Conservation (phyloP, 805 yeast genomes). For the Diddensiella santjacobensis region DNA sequence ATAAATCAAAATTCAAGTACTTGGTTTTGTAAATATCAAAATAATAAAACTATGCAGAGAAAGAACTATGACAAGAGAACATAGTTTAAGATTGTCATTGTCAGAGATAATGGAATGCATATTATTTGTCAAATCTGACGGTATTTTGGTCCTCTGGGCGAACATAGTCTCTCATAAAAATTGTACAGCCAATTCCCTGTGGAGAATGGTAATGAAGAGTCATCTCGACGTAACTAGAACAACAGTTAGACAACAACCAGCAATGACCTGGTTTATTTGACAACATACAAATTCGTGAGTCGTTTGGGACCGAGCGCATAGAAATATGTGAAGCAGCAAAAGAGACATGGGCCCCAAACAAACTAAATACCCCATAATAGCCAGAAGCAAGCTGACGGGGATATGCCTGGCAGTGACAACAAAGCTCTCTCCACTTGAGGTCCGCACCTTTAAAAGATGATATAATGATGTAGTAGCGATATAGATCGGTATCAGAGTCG, state of each 20-base stretch:
- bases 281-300: slow-evolving; percentile 65
- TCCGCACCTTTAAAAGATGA: slow-evolving; percentile 27
- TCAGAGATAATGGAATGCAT: too few relatives aligned
- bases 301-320: slow-evolving; percentile 57
- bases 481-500: slow-evolving; percentile 32
- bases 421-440: slow-evolving; percentile 24
- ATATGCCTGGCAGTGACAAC: slow-evolving; percentile 26
- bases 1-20: background rate
- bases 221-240: background rate
- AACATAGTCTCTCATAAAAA: slow-evolving; percentile 25
- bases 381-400: slow-evolving; percentile 50
- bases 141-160: slow-evolving; percentile 3
- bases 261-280: slow-evolving; percentile 6
- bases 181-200: slow-evolving; percentile 30
- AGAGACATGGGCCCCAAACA: slow-evolving; percentile 56
- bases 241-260: background rate
- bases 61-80: background rate
- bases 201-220: slow-evolving; percentile 33
- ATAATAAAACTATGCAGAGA: background rate
- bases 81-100: too few relatives aligned
- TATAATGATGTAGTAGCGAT: slow-evolving; percentile 34
- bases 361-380: slow-evolving; percentile 44
- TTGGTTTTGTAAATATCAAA: background rate
- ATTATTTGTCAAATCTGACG: background rate
- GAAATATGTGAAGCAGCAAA: slow-evolving; percentile 49